A percentile compares a stretch with the other conserved stretches of the same genome.
These are phyloP conservation scores for Kluyveromyces siamensis DNA, from an alignment of 805 yeast genomes.

Conservation along the genomic window DNA sequence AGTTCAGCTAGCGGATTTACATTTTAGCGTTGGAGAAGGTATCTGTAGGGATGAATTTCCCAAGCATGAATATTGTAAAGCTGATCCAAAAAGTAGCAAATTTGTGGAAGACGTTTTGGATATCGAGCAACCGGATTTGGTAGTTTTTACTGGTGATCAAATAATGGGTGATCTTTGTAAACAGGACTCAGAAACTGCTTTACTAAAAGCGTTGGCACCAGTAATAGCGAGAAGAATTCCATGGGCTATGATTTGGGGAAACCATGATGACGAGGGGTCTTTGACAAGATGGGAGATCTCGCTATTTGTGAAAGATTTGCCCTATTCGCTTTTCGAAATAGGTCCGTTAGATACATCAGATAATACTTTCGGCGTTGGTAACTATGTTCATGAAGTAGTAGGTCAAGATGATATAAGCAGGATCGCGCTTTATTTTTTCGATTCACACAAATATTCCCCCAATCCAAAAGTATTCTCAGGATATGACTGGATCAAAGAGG, in stretches of 20 bases:
- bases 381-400: constrained; percentile 51
- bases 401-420: constrained; percentile 37
- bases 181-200: constrained; percentile 74
- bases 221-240: constrained; percentile 64
- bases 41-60: constrained; percentile 70
- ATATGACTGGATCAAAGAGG: constrained; percentile 76
- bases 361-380: constrained; percentile 70
- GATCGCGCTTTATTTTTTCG: constrained; percentile 64
- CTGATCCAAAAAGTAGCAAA: constrained; percentile 61
- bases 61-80: constrained; percentile 49
- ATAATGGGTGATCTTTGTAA: constrained; percentile 64
- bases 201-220: constrained; percentile 69
- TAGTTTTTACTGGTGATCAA: constrained; percentile 87
- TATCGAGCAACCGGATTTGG: constrained; percentile 73
- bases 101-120: constrained; percentile 61
- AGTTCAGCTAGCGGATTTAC: constrained; percentile 85
- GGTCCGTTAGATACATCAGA: constrained; percentile 48
- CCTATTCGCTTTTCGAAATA: constrained; percentile 51
- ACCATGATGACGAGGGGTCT: constrained; percentile 88
- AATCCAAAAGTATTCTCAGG: constrained; percentile 63
- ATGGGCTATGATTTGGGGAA: constrained; percentile 80
- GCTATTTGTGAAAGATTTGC: constrained; percentile 46
- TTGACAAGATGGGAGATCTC: constrained; percentile 52
- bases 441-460: constrained; percentile 69
- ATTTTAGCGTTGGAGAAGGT: constrained; percentile 80